Evolutionary conservation across 208 protist species (phyloP).

Genomic region (Leishmania arabica): DNA sequence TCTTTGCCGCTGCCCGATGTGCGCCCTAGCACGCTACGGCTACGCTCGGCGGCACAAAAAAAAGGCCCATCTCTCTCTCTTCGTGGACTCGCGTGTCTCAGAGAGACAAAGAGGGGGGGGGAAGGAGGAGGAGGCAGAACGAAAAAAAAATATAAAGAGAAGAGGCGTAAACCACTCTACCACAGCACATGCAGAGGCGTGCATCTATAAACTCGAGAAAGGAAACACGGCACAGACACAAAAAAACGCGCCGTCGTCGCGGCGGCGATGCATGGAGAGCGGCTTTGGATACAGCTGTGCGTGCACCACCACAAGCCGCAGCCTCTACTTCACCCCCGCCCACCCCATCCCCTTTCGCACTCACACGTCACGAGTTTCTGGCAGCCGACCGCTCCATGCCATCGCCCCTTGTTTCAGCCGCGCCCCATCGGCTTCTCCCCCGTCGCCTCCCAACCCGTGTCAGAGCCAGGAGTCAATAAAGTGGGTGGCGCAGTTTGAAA

Average conservation of each 20-base stretch:
- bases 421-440: neutral
- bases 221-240: neutral
- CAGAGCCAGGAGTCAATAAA: slow-evolving; percentile 36
- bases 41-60: neutral
- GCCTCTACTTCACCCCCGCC: neutral
- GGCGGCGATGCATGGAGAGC: neutral
- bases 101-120: neutral
- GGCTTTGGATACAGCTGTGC: neutral
- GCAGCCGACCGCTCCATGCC: neutral
- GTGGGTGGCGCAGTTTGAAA: slow-evolving; percentile 7
- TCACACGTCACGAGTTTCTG: neutral
- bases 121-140: neutral
- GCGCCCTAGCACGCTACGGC: neutral
- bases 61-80: neutral
- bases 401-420: neutral
- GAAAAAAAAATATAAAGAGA: neutral
- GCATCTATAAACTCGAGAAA: neutral
- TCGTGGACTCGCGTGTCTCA: neutral
- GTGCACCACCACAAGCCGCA: neutral
- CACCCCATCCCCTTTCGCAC: neutral
- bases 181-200: neutral
- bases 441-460: neutral
- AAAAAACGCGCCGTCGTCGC: neutral
- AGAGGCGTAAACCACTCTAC: neutral
- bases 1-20: neutral